Evolutionary conservation across 2,329 filamentous ascomycete species (phyloP), one percentile per base, ranked within the genome.

Genomic region (Ophiostoma himal-ulmi): DNA sequence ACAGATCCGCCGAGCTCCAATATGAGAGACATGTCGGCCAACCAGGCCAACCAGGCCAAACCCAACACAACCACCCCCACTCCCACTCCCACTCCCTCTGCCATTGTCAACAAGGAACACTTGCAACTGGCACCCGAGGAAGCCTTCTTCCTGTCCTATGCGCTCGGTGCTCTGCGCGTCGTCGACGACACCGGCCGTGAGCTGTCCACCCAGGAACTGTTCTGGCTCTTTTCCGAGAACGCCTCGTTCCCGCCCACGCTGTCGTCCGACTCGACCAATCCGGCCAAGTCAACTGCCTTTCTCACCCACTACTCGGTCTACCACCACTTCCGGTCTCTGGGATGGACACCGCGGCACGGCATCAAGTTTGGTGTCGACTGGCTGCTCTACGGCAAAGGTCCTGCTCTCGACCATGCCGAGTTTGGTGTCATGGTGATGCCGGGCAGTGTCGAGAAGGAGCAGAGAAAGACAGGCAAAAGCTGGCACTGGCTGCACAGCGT

Each of bases 321-420:
- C 78, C 95, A 99, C 77, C 94, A 99, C 78, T 99, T 97, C 81
- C 90, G 95, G 52, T 96, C 93, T 0, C 84, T 98, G 0, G 95
- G 95, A 34, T 99, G 95, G 94, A 92, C 97, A 0, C 91, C 96
- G 0, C 90, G 96, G 17, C 89, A 91, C 5, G 96, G 95, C 48
- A 89, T 96, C 78, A 99, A 99, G 77, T 99, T 99, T 75, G 92
- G 92, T 30, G 91, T 93, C 11, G 95, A 99, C 79, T 97, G 92
- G 82, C 82, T 99, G n/a, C 85, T 99, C 8, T 99, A 99, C 80
- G 89, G 93, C 70, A 90, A 93, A 26, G 95, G 95, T 0, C 95
- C 95, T 0, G 94, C 95, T 0, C 98, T 99, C 78, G 89, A 93
- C 30, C 95, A 99, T 77, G 95, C 95, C 30, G 93, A 98, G 77